Base-by-base conservation (phyloP, 2,329 filamentous ascomycete genomes). In the Aspergillus niger region DNA sequence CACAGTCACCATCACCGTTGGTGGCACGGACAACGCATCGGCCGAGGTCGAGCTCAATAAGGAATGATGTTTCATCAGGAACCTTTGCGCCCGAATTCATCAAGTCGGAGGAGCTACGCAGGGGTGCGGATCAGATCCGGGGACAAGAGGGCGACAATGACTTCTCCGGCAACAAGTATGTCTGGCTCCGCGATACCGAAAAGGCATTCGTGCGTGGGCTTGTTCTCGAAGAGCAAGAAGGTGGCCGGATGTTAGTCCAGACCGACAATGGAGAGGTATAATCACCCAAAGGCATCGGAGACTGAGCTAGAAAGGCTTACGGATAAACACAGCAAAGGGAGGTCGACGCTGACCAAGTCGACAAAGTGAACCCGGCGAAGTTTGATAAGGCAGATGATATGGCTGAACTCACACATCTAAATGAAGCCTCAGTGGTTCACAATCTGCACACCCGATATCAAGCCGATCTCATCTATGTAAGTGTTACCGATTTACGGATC, bases 301-400 rank as follows among this genome's bases (percentile, higher is more conserved):
- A 15, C 7, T 36, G 15, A 11, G 8, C 26, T 22, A 17, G 15
- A 10, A 24, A 49, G 51, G 56, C 70, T 76, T 39, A 76, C 66
- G 48, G 17, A 39, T 13, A 24, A 48, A 58, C 28, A 52, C 60
- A 95, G 88, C 92, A 97, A 86, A 89, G 92, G 67, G 91, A 96
- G 73, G 89, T 95, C 54, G 89, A 94, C 67, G 80, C 86, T 55
- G 93, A 98, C 70, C 90, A 88, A 69, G 92, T 97, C 67, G 96
- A 99, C 83, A 98, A 97, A 79, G 96, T 99, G 81, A 99, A 99
- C 78, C 95, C 95, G 50, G 94, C 94, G 72, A 99, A 99, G 76
- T 99, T 99, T 80, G 95, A 99, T 85, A 99, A 97, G 79, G 94
- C 94, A 65, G 92, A 96, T 80, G 96, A 99, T 77, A 99, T 99